Evolutionary conservation across 1,284 basidiomycete species (phyloP).

Genomic region (Singerocomus rubriflavus): DNA sequence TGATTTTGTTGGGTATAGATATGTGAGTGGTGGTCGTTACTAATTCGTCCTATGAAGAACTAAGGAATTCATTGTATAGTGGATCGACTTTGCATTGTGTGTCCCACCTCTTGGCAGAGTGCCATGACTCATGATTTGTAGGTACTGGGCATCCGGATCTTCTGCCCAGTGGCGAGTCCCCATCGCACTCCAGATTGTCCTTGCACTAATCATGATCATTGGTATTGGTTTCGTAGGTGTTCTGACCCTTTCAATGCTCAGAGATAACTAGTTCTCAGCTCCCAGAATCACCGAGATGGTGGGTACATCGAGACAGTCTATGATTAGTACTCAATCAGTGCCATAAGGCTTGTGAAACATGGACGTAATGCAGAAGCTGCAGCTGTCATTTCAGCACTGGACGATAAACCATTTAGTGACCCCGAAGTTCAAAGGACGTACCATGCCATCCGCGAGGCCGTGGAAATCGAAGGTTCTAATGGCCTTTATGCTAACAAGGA

Average conservation of each 20-base stretch:
- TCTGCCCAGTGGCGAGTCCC: slow-evolving; percentile 71
- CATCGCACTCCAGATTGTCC: slow-evolving; percentile 62
- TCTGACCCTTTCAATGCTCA: not conserved
- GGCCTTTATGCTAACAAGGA: slow-evolving; percentile 11
- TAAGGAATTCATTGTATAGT: slow-evolving; percentile 34
- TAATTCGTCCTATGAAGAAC: not conserved
- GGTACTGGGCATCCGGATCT: slow-evolving; percentile 49
- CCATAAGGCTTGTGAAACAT: slow-evolving; percentile 51
- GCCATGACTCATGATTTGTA: slow-evolving; percentile 18
- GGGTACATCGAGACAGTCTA: not conserved
- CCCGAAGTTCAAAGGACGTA: slow-evolving; percentile 52
- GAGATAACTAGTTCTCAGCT: slow-evolving; percentile 37
- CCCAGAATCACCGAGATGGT: slow-evolving; percentile 70
- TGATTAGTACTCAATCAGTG: not conserved
- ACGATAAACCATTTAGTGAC: slow-evolving; percentile 52
- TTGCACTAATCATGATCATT: slow-evolving; percentile 59
- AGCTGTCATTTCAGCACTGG: slow-evolving; percentile 61
- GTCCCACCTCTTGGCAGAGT: slow-evolving; percentile 15
- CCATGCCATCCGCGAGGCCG: slow-evolving; percentile 53
- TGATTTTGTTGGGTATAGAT: slow-evolving; percentile 19
- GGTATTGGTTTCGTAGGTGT: slow-evolving; percentile 52
- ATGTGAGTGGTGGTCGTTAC: slow-evolving; percentile 21
- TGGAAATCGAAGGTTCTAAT: slow-evolving; percentile 35
- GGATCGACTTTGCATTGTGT: slow-evolving; percentile 60
- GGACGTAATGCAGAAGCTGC: slow-evolving; percentile 60